Evolutionary conservation across 2,329 filamentous ascomycete genomes (phyloP), one percentile per base, ranked within the genome.

Genomic region (Exserohilum turcica): DNA sequence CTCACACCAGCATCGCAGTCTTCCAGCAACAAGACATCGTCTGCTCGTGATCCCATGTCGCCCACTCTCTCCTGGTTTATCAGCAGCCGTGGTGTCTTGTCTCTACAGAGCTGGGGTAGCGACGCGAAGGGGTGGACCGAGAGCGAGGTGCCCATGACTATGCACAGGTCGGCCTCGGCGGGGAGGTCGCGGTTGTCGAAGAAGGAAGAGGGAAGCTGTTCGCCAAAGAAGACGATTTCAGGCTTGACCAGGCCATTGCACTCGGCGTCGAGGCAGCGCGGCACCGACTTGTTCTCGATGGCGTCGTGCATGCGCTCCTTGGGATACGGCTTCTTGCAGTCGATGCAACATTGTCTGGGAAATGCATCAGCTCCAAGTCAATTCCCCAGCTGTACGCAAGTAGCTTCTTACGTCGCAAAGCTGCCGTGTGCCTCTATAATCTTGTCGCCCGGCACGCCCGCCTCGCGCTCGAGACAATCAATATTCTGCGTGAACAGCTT

Each of bases 401-500:
- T 5, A 24, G n/a, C 21, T 9, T 15, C n/a, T 54, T 28, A 70
- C 64, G 58, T 63, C 18, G 93, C 93, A 72, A 97, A 99, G 72
- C 91, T 96, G 39, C 94, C 94, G 73, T 99, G 94, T 0, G 94
- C 94, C 76, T 97, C 93, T 28, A 99, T 82, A 43, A 99, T 92
- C 74, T 84, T 86, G 2, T 93, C 86, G 0, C 79, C 82, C 0
- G 92, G 90, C 0, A 99, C 86, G 21, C 94, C 94, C 10, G 93
- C 94, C 62, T 85, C 82, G 18, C 92, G 85, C 76, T 99, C 94
- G 10, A 99, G 82, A 67, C 92, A 96, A 77, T 99, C 94, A 63
- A 99, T 97, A 70, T 99, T 99, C 71, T 99, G 94, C 0, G 94
- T 97, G 74, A 97, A 99, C 47, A 94, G 84, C 79, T 92, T 94